Percentiles rank a stretch among this genome's conserved stretches.
These are phyloP conservation scores for Boletus reticuloceps DNA, from an alignment of 768 basidiomycete genomes.

Conservation along the genomic window DNA sequence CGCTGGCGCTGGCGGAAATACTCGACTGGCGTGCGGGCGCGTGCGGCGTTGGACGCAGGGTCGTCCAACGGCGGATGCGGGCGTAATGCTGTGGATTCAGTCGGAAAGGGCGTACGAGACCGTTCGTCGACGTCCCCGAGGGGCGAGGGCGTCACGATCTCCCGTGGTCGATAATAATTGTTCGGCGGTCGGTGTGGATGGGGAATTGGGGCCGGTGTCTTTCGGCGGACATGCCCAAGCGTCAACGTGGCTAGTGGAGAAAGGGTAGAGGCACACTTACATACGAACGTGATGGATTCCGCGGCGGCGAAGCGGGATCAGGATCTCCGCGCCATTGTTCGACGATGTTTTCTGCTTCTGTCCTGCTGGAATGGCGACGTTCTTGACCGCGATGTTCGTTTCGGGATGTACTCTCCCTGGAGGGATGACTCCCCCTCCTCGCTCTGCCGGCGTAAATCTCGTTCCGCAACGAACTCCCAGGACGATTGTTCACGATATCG, in stretches of 20 bases:
- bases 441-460: constrained; percentile 20
- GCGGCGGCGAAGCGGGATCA: constrained; percentile 17
- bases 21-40: constrained; percentile 18
- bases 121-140: constrained; percentile 20
- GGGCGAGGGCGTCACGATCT: constrained; percentile 28
- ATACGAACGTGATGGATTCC: constrained; percentile 16
- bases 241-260: constrained; percentile 1
- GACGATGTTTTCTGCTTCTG: constrained; percentile 24
- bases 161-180: constrained; percentile 31
- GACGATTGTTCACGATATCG: constrained; percentile 28
- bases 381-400: constrained; percentile 16
- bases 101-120: constrained; percentile 12
- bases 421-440: constrained; percentile 25
- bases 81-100: constrained; percentile 1
- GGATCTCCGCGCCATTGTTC: constrained; percentile 33
- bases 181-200: constrained; percentile 10
- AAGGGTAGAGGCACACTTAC: constrained; percentile 12
- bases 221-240: not conserved
- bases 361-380: constrained; percentile 17
- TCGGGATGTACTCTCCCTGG: constrained; percentile 16
- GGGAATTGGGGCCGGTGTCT: constrained; percentile 18
- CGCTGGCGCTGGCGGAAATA: constrained; percentile 28
- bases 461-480: constrained; percentile 24
- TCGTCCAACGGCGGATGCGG: constrained; percentile 3
- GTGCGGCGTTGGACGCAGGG: constrained; percentile 7